Percentiles rank a stretch among this genome's conserved stretches.
These are phyloP conservation scores for Viridothelium virens DNA, from an alignment of 495 filamentous ascomycete genomes.

Conservation along the genomic window DNA sequence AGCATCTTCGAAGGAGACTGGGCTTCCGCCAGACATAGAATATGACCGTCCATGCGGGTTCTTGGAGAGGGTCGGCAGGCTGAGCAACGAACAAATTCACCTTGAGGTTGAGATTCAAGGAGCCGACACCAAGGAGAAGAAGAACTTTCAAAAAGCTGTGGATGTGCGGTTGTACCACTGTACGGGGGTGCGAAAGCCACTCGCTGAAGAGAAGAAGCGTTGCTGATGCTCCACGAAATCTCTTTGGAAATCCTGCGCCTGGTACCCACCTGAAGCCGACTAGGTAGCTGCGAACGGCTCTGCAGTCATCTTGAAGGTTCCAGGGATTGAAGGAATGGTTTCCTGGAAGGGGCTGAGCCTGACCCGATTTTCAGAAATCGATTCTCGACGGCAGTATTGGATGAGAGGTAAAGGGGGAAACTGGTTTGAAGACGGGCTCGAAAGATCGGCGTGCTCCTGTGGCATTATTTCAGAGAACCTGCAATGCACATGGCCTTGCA, in stretches of 20 bases:
- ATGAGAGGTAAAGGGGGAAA: too few species aligned
- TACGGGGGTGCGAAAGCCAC: background rate
- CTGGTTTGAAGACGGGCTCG: too few species aligned
- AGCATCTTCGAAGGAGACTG: background rate
- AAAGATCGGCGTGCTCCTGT: too few species aligned
- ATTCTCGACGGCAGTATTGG: too few species aligned
- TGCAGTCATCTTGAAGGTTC: too few species aligned
- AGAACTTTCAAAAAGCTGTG: background rate
- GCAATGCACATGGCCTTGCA: too few species aligned
- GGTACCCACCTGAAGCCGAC: background rate
- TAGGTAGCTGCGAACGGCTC: background rate
- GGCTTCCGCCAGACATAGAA: background rate
- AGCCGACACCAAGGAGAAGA: background rate
- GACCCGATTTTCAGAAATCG: too few species aligned
- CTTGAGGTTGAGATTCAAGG: background rate
- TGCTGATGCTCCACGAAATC: background rate
- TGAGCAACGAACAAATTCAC: background rate
- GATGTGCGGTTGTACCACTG: background rate
- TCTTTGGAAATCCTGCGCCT: background rate
- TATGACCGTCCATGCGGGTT: background rate
- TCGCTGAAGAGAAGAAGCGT: background rate
- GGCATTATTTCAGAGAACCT: too few species aligned
- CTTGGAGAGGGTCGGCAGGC: slow-evolving; percentile 3
- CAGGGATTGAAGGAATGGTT: too few species aligned
- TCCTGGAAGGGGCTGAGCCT: too few species aligned